Evolutionary conservation across 441 rosid species (phyloP), one percentile per base, ranked within the genome.

Genomic region (Euphorbia celastroides): DNA sequence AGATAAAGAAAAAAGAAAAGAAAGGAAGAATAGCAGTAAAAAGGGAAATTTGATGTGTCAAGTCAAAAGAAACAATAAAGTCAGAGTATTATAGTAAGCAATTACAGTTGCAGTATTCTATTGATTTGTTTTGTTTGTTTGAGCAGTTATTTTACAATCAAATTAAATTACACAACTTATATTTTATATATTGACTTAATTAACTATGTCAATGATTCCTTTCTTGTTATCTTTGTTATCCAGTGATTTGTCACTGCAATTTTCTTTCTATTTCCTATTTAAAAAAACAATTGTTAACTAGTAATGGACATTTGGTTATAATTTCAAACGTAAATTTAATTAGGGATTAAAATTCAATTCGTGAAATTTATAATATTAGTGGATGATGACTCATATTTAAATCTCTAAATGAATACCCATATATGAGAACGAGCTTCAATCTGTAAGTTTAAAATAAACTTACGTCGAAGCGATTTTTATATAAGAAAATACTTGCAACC

Each of bases 21-120:
- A n/a, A n/a, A n/a, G n/a, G n/a, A n/a, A n/a, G n/a, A n/a, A n/a
- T 48, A 8, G 71, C 58, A 65, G 77, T 70, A 73, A 73, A 69
- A 68, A 52, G 57, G 12, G 23, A 4, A 23, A 26, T 26, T 42
- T 64, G 87, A 79, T 60, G 73, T 77, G 89, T 84, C 87, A 72
- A 62, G 58, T 84, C 89, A 76, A 41, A 41, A 41, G 12, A 10
- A 41, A 41, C 3, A 3, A 41, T 3, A 10, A 10, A 34, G 38
- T 34, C 38, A n/a, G n/a, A n/a, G 38, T 34, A 3, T 34, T 34
- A 9, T 34, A 34, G 9, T 34, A 34, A 3, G 38, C 38, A 34
- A 9, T 34, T n/a, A n/a, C n/a, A n/a, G n/a, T 34, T 34, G 38
- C 38, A 1, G 1, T n/a, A n/a, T 17, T 48, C 22, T 23, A 48